phyloP scores from a whole-genome alignment of 108 stramenopile genomes.

The Nannochloropsis oceanica region DNA sequence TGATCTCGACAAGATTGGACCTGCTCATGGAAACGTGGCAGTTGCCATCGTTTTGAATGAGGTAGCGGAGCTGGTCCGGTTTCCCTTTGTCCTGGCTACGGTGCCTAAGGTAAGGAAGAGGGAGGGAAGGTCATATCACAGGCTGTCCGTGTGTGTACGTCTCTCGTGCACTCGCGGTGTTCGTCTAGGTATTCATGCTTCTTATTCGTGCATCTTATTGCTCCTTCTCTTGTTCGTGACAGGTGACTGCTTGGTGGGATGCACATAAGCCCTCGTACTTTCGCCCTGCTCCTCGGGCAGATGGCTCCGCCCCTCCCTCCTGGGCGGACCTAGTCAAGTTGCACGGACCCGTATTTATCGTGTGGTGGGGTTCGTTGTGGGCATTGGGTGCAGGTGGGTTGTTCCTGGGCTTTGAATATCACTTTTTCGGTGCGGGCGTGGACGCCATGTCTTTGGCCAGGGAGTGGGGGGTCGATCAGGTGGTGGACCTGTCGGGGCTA shows the following conservation, averaged over 20 bases:
- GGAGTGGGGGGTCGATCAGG: neutral
- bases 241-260: neutral
- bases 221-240: neutral
- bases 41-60: neutral
- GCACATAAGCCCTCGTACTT: neutral
- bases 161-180: too few species aligned
- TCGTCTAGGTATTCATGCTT: too few species aligned
- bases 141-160: too few species aligned
- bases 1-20: neutral
- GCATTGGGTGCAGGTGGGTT: neutral
- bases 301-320: neutral
- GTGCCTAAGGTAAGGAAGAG: neutral
- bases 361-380: neutral
- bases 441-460: neutral
- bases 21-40: neutral
- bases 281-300: neutral
- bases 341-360: neutral
- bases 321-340: neutral
- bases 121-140: too few species aligned
- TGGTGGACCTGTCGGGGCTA: neutral
- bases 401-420: neutral
- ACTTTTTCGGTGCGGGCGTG: neutral
- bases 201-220: too few species aligned
- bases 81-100: neutral
- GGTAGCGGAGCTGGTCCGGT: neutral